phyloP scores from a whole-genome alignment of 2,329 filamentous ascomycete species.

The Tolypocladium ovalisporum region DNA sequence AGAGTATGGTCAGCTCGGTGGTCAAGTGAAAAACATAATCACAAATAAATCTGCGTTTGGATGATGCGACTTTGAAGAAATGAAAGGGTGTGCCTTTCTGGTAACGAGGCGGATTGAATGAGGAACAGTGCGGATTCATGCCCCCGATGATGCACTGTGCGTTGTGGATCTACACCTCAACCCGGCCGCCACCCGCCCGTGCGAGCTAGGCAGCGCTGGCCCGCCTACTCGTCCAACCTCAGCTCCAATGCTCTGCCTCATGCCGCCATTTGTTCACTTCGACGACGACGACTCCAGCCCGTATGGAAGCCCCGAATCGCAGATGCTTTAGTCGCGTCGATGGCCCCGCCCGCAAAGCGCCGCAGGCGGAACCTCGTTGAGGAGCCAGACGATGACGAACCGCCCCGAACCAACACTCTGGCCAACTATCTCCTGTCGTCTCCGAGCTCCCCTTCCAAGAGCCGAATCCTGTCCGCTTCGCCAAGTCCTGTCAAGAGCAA shows the following conservation, averaged over 20 bases:
- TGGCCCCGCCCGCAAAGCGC: constrained; percentile 49
- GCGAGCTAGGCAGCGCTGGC: constrained; percentile 1
- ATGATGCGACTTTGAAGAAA: not conserved
- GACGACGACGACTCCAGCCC: not conserved
- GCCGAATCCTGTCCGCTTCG: constrained; percentile 20
- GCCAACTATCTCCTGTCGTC: constrained; percentile 44
- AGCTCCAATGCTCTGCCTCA: not conserved
- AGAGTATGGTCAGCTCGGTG: not conserved
- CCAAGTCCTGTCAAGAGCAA: constrained; percentile 29
- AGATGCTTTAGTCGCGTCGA: constrained; percentile 25
- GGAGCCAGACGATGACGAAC: constrained; percentile 37
- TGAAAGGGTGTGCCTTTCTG: not conserved
- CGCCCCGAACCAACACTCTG: constrained; percentile 32
- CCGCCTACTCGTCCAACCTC: not conserved
- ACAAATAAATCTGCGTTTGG: no score
- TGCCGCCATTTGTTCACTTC: not conserved
- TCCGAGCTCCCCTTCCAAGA: constrained; percentile 28
- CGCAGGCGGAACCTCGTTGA: constrained; percentile 45
- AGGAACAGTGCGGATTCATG: not conserved
- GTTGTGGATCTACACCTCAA: not conserved
- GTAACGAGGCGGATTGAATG: not conserved
- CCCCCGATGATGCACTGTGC: not conserved
- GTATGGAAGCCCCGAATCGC: constrained; percentile 12
- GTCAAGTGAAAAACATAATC: no score
- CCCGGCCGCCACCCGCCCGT: not conserved